These are phyloP conservation scores for Boeremia lycopersici DNA, from an alignment of 2,329 filamentous ascomycete species.

Conservation along the genomic window DNA sequence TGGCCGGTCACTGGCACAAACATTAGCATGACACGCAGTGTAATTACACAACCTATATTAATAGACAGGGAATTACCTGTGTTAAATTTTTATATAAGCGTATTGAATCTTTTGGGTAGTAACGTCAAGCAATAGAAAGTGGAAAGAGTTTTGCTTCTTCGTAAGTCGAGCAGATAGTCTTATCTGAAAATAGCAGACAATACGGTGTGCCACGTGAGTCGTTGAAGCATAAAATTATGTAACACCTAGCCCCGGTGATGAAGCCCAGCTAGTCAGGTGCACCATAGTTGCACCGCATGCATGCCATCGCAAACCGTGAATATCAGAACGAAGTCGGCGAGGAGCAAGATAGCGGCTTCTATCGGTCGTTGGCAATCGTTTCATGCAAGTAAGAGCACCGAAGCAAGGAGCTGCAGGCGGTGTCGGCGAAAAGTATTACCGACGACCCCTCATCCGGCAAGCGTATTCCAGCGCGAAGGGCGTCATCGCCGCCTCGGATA, in stretches of 20 bases:
- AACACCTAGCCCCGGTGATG: slow-evolving; percentile 32
- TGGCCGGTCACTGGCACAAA: too few species aligned
- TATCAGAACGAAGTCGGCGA: slow-evolving; percentile 11
- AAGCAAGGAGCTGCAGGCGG: neutral
- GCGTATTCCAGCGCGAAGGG: slow-evolving; percentile 4
- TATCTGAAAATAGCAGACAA: slow-evolving; percentile 19
- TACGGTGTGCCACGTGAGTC: slow-evolving; percentile 15
- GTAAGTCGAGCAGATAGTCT: slow-evolving; percentile 13
- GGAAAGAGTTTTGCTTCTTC: too few species aligned
- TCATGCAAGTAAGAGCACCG: slow-evolving; percentile 10
- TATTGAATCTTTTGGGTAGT: too few species aligned
- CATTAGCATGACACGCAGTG: too few species aligned
- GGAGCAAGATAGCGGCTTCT: slow-evolving; percentile 26
- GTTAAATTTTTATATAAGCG: too few species aligned
- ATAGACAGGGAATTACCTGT: too few species aligned
- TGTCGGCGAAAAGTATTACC: slow-evolving; percentile 19
- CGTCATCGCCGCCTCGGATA: slow-evolving; percentile 35
- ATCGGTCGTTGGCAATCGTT: slow-evolving; percentile 22
- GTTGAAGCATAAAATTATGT: slow-evolving; percentile 32
- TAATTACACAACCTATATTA: too few species aligned
- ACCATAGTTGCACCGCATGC: slow-evolving; percentile 14
- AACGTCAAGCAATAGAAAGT: too few species aligned
- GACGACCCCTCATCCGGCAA: slow-evolving; percentile 25
- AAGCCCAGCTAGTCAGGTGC: slow-evolving; percentile 28
- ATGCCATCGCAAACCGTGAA: slow-evolving; percentile 8